These are phyloP conservation scores for Penicillium salamii DNA, from an alignment of 495 filamentous ascomycete genomes.

Conservation along the genomic window DNA sequence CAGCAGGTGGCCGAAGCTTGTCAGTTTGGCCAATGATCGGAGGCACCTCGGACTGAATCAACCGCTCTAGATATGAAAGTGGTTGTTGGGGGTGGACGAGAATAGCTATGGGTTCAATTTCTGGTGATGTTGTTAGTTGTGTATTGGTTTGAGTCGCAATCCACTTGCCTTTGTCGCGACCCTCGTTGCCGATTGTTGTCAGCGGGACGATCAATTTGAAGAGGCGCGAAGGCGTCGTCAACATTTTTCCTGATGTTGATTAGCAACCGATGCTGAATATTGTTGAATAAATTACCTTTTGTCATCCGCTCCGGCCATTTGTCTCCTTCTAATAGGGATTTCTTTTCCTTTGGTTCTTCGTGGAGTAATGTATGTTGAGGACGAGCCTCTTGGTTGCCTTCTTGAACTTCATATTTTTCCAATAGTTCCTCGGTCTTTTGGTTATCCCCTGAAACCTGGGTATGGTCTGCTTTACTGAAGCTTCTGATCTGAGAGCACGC, in stretches of 20 bases:
- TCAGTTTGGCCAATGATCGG: constrained; percentile 57
- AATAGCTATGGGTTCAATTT: constrained; percentile 79
- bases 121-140: constrained; percentile 45
- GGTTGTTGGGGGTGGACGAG: constrained; percentile 92
- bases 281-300: constrained; percentile 48
- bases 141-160: constrained; percentile 27
- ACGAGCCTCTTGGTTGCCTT: constrained; percentile 8
- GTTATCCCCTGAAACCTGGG: constrained; percentile 16
- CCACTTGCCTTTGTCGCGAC: constrained; percentile 45
- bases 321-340: constrained; percentile 48
- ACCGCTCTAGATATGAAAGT: constrained; percentile 83
- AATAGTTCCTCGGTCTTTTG: constrained; percentile 21
- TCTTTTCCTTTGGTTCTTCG: constrained; percentile 1
- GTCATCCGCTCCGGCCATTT: constrained; percentile 54
- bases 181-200: constrained; percentile 55
- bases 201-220: constrained; percentile 88
- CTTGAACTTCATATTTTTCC: constrained; percentile 13
- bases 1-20: constrained; percentile 62
- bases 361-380: constrained; percentile 8
- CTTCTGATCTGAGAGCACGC: constrained; percentile 11
- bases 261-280: constrained; percentile 1
- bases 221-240: constrained; percentile 85
- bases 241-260: constrained; percentile 64
- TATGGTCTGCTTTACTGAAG: constrained; percentile 19
- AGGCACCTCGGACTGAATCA: constrained; percentile 87